Percentiles rank a stretch among this genome's conserved stretches.
These are phyloP conservation scores for Lophium mytilinum DNA, from an alignment of 495 filamentous ascomycete species.

Conservation along the genomic window DNA sequence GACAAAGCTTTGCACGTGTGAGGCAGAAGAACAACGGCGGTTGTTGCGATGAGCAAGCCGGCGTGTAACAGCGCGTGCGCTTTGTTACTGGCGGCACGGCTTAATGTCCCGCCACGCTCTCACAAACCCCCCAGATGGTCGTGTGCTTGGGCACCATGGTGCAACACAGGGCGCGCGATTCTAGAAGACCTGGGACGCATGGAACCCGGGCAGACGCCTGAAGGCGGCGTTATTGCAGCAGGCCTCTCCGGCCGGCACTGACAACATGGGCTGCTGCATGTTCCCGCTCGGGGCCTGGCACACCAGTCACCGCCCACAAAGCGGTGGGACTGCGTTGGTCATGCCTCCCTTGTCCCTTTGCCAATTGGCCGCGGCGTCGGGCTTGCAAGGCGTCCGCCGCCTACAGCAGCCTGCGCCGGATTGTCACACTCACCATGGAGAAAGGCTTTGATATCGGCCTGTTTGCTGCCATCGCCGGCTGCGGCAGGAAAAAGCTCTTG, in stretches of 20 bases:
- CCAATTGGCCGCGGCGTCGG: not conserved
- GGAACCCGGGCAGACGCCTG: not conserved
- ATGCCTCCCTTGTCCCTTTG: not conserved
- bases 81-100: not conserved
- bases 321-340: not conserved
- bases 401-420: not conserved
- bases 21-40: not conserved
- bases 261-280: not conserved
- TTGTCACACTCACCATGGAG: not conserved
- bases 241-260: not conserved
- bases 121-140: not conserved
- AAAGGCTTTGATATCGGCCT: conserved; percentile 1
- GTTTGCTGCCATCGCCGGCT: conserved; percentile 9
- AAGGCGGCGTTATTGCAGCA: not conserved
- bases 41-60: conserved; percentile 3
- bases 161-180: not conserved
- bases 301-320: not conserved
- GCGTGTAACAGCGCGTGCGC: not conserved
- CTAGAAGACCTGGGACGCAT: not conserved
- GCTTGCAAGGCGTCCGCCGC: not conserved
- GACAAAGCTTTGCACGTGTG: conserved; percentile 13
- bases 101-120: not conserved
- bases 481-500: conserved; percentile 2
- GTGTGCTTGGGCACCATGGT: not conserved
- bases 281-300: not conserved